phyloP scores from a whole-genome alignment of 176 grass and related monocot species.

The Eragrostis curvula region DNA sequence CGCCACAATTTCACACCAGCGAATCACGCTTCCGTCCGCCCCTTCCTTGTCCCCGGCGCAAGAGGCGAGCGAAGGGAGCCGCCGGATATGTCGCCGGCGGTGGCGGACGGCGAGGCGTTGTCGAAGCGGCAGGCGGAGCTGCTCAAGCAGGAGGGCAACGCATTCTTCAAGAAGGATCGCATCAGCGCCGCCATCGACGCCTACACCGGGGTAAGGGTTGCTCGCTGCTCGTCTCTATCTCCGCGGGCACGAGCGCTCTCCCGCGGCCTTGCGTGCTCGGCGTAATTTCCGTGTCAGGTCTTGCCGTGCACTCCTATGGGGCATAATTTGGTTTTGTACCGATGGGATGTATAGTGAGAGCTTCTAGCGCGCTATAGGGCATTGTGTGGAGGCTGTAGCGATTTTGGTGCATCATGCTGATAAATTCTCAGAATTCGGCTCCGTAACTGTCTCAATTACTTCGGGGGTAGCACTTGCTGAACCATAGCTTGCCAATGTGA shows the following conservation, averaged over 20 bases:
- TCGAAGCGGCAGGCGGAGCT: slow-evolving; percentile 73
- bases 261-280: not conserved
- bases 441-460: not conserved
- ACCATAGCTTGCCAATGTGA: not conserved
- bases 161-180: slow-evolving; percentile 81
- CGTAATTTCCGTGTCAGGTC: not conserved
- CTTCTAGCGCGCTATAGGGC: not conserved
- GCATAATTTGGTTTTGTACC: not conserved
- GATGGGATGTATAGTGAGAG: not conserved
- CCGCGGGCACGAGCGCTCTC: not conserved
- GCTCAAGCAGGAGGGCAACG: slow-evolving; percentile 80
- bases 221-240: not conserved
- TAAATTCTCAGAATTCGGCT: not conserved
- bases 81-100: slow-evolving; percentile 61
- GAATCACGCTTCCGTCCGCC: slow-evolving; percentile 25
- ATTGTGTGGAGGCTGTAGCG: not conserved
- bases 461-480: not conserved
- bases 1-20: slow-evolving; percentile 30
- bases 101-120: slow-evolving; percentile 33
- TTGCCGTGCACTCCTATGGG: not conserved
- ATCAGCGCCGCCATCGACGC: slow-evolving; percentile 92
- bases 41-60: not conserved
- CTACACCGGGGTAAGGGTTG: slow-evolving; percentile 67
- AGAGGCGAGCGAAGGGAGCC: not conserved
- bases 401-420: not conserved